A percentile compares a stretch with the other conserved stretches of the same genome.
Evolutionary conservation across 768 basidiomycete species (phyloP).

Genomic region (Pleurotus citrinopileatus): DNA sequence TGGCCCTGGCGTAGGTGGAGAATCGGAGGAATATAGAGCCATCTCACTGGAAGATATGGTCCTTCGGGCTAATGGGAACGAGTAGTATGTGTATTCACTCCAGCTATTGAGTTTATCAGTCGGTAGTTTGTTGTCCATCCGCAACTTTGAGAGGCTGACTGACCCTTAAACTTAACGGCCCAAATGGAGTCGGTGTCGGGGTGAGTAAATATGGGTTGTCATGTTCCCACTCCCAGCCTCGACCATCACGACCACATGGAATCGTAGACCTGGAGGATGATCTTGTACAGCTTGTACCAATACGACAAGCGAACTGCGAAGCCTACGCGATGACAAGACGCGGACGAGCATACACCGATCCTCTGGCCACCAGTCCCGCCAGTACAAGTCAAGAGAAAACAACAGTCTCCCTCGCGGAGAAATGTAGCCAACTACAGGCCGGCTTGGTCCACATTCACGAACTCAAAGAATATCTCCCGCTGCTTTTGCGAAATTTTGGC

Average conservation of each 20-base stretch:
- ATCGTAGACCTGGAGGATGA: no score
- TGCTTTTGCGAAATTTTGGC: neutral
- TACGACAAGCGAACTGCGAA: no score
- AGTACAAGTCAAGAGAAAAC: neutral
- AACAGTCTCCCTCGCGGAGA: neutral
- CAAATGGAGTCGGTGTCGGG: no score
- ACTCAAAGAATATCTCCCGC: neutral
- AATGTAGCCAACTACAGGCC: neutral
- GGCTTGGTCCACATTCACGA: neutral
- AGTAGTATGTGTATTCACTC: neutral
- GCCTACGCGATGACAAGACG: neutral
- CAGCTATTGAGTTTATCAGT: no score
- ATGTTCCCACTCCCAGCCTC: no score
- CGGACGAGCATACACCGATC: neutral
- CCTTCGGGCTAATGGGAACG: slow-evolving; percentile 37
- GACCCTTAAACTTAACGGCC: no score
- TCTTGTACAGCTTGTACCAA: no score
- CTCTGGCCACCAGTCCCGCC: neutral
- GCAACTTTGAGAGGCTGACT: no score
- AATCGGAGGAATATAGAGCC: slow-evolving; percentile 66
- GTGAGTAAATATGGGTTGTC: no score
- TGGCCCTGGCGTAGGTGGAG: slow-evolving; percentile 39
- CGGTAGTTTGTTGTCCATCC: no score
- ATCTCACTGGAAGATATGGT: slow-evolving; percentile 91
- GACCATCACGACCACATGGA: no score